Base-by-base conservation (phyloP, 495 filamentous ascomycete species). In the Parmelia sp. region DNA sequence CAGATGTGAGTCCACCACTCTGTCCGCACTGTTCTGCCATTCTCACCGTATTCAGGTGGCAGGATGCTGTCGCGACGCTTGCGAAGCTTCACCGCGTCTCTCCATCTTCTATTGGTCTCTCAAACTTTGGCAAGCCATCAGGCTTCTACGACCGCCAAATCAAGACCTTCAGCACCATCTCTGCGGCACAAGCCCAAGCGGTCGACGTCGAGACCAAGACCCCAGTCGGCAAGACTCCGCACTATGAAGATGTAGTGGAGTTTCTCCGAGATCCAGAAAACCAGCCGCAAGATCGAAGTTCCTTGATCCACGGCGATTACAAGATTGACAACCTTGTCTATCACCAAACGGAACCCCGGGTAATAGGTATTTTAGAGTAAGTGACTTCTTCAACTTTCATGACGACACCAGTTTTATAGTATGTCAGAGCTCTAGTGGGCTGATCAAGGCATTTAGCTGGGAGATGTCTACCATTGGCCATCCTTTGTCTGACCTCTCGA, bases 271-370 rank as follows among this genome's bases (percentile, higher is more conserved):
- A 88, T 74, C 76, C 84, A 63, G 74, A 76, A 65, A 80, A 77
- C 37, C 90, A 95, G 72, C 92, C 94, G 3, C 80, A 79, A 37
- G 92, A 97, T 70, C 79, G 89, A 49, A 86, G 83, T 29, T 87
- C 86, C 3, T 79, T 96, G 27, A 86, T 98, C 33, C 94, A 98
- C 70, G 94, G 94, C 33, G 94, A 98, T 70, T 98, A 93, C 78
- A 98, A 98, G 77, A 93, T 98, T 71, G 94, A 98, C 74, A 98
- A 98, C 70, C 77, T 97, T 64, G 88, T 98, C 53, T 98, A 93
- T 73, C 91, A 96, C 75, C 86, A 88, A 75, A 92, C 86, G 0
- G 91, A 95, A 75, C 84, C 94, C 17, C 75, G 86, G 56, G 92
- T 97, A 15, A 92, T 97, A 76, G 94, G 92, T 9, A 91, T 97